A percentile compares a stretch with the other conserved stretches of the same genome.
phyloP scores from a whole-genome alignment of 495 filamentous ascomycete genomes.

The Lophiostoma macrostomum region DNA sequence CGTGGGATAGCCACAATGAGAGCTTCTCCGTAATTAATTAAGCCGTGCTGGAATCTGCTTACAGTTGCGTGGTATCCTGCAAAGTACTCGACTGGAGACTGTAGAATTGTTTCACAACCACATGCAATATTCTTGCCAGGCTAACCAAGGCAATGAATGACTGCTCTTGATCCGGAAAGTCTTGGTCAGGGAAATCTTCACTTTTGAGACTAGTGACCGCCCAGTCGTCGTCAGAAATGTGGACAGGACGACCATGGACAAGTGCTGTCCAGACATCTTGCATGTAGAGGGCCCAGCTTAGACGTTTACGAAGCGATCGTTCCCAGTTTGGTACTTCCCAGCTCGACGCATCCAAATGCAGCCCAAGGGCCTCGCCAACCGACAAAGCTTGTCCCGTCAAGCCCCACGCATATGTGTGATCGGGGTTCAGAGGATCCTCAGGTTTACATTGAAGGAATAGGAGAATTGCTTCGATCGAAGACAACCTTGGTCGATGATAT shows the following conservation, averaged over 20 bases:
- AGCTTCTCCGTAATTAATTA: too few species aligned
- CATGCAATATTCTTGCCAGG: slow-evolving; percentile 55
- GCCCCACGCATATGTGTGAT: not conserved
- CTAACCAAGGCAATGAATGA: slow-evolving; percentile 60
- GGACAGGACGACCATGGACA: slow-evolving; percentile 71
- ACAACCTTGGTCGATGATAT: not conserved
- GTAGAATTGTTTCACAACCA: slow-evolving; percentile 57
- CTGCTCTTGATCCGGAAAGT: slow-evolving; percentile 35
- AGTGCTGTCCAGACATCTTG: slow-evolving; percentile 82
- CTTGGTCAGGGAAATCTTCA: not conserved
- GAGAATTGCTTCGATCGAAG: not conserved
- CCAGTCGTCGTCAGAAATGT: slow-evolving; percentile 70
- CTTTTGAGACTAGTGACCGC: slow-evolving; percentile 53
- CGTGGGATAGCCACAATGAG: too few species aligned
- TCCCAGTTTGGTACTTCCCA: slow-evolving; percentile 83
- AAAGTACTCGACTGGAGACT: slow-evolving; percentile 37
- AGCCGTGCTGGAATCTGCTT: too few species aligned
- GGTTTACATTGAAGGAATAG: not conserved
- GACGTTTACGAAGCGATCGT: slow-evolving; percentile 65
- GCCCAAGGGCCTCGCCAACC: slow-evolving; percentile 69
- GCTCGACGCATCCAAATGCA: slow-evolving; percentile 71
- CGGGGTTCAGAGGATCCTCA: too few species aligned
- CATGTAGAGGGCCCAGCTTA: slow-evolving; percentile 80
- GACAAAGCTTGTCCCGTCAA: slow-evolving; percentile 52
- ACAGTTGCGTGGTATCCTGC: too few species aligned